Conservation (phyloP, 371 early-diverging fungal genomes). For the Amoeboradix gromovi region DNA sequence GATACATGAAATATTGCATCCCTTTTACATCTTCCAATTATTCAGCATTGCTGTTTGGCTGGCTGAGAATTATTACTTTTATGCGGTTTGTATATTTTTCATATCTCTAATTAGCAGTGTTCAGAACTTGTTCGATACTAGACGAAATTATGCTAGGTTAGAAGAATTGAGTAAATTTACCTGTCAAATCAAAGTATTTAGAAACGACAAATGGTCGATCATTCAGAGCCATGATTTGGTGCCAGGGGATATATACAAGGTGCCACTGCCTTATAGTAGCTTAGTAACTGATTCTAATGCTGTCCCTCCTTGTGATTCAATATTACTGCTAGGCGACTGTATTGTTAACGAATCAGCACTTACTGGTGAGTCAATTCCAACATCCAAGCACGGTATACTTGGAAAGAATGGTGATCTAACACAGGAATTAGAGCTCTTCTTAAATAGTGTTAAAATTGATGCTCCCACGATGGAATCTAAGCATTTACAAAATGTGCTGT, state of each 20-base stretch:
- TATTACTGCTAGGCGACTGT: conserved; percentile 80
- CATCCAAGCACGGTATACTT: conserved; percentile 27
- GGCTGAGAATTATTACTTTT: conserved; percentile 73
- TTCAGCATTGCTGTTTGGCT: conserved; percentile 66
- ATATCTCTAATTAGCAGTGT: conserved; percentile 15
- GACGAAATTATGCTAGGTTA: conserved; percentile 1
- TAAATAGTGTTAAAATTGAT: neutral
- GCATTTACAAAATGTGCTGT: conserved; percentile 36
- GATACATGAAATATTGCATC: conserved; percentile 63
- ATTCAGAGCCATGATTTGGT: conserved; percentile 35
- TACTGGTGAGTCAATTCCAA: conserved; percentile 70
- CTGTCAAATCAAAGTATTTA: conserved; percentile 1
- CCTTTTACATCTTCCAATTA: conserved; percentile 80
- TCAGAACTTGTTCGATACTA: conserved; percentile 1
- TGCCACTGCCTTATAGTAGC: conserved; percentile 11
- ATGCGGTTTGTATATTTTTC: conserved; percentile 64
- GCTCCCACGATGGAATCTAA: neutral
- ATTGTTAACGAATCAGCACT: conserved; percentile 96
- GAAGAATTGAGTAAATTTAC: neutral
- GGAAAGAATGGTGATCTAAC: neutral
- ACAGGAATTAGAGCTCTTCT: neutral
- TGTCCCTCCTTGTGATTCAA: conserved; percentile 72
- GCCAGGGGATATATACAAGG: conserved; percentile 75
- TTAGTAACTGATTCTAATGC: conserved; percentile 3
- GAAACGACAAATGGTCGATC: neutral